Evolutionary conservation across 1,139 yeast species (phyloP).

Genomic region (Hemisphaericaspora lyxosophila): DNA sequence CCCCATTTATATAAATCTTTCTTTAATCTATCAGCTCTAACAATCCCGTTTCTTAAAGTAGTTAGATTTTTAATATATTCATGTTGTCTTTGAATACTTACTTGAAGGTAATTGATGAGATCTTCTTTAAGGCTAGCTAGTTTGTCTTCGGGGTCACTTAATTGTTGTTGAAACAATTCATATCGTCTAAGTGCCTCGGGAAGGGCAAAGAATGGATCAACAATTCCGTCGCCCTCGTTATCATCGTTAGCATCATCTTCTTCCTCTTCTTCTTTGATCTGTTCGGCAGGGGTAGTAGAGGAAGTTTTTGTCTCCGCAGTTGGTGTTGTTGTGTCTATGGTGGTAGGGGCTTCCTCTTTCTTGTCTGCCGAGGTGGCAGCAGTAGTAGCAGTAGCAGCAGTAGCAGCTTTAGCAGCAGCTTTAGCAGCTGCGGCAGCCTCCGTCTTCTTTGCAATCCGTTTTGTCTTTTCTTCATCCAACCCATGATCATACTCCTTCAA

Average conservation of each 20-base stretch:
- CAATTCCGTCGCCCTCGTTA: constrained; percentile 18
- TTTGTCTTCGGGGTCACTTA: constrained; percentile 29
- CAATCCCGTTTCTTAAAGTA: constrained; percentile 68
- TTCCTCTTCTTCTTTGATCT: constrained; percentile 55
- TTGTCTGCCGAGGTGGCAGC: neutral
- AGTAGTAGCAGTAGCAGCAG: constrained; percentile 1
- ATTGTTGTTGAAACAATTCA: constrained; percentile 34
- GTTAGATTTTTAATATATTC: constrained; percentile 82
- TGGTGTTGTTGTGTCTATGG: constrained; percentile 21
- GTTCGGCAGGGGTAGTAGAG: constrained; percentile 51
- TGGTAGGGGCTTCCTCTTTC: constrained; percentile 32
- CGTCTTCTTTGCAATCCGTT: constrained; percentile 25
- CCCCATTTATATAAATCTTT: constrained; percentile 77
- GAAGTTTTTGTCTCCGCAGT: constrained; percentile 19
- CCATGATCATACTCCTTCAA: constrained; percentile 73
- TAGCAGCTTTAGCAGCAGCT: neutral
- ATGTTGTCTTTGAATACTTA: constrained; percentile 77
- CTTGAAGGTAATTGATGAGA: constrained; percentile 45
- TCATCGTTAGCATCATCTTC: no score
- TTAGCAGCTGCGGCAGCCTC: neutral
- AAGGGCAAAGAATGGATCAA: constrained; percentile 41
- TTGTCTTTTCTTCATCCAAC: constrained; percentile 51
- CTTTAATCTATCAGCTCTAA: constrained; percentile 75
- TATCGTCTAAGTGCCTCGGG: constrained; percentile 37
- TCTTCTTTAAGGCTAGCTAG: constrained; percentile 36